Percentiles rank a stretch among this genome's conserved stretches.
Conservation (phyloP, 73 alveolate genomes). For the Blepharisma japonicum region DNA sequence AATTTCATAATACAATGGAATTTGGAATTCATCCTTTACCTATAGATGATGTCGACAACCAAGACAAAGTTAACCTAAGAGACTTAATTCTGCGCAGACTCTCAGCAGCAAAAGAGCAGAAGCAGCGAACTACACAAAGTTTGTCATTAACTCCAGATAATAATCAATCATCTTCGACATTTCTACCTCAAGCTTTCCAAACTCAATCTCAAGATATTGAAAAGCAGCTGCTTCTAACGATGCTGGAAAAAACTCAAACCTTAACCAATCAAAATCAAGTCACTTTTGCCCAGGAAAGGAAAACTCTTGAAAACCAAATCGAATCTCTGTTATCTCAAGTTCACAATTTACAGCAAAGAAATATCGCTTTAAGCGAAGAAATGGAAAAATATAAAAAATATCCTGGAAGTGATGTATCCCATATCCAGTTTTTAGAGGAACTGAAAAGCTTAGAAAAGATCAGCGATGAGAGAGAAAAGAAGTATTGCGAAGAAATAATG, state of each 20-base stretch:
- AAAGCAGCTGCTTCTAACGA: background rate
- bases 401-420: background rate
- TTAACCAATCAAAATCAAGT: background rate
- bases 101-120: slow-evolving; percentile 28
- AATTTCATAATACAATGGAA: no score
- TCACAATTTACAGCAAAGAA: background rate
- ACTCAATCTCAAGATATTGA: background rate
- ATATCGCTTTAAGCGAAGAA: background rate
- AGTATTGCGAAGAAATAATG: background rate
- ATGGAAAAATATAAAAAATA: background rate
- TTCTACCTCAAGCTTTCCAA: no score
- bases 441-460: background rate
- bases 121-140: background rate
- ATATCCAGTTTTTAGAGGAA: background rate
- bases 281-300: background rate
- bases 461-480: slow-evolving; percentile 7
- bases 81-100: slow-evolving; percentile 8
- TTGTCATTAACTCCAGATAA: no score
- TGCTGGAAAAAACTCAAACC: slow-evolving; percentile 22
- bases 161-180: no score
- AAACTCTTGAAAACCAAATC: background rate
- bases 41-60: no score
- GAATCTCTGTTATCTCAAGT: background rate
- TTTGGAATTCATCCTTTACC: no score
- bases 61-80: background rate